Conservation (phyloP, 1,284 basidiomycete species). For the Moesziomyces sp. region DNA sequence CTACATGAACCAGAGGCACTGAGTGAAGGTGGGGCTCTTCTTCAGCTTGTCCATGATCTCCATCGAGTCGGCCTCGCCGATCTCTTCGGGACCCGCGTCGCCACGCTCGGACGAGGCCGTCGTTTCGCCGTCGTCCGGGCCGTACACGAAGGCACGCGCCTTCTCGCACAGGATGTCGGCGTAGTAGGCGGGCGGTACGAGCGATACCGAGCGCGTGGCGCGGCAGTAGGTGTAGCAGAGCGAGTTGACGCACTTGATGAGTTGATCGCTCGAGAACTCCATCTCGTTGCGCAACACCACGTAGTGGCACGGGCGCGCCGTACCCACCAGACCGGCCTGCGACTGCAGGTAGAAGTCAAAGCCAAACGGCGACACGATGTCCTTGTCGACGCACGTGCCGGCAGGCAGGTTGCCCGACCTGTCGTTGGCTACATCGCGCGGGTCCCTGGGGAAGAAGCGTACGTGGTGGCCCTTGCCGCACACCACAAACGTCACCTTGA, state of each 20-base stretch:
- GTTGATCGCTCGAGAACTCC: conserved; percentile 28
- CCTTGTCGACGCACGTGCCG: conserved; percentile 66
- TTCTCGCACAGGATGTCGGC: conserved; percentile 70
- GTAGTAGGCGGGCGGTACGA: conserved; percentile 69
- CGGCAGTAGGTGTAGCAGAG: conserved; percentile 69
- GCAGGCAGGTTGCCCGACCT: conserved; percentile 70
- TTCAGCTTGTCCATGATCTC: conserved; percentile 28
- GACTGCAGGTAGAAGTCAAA: conserved; percentile 67
- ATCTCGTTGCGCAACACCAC: conserved; percentile 68
- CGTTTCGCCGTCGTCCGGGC: conserved; percentile 52
- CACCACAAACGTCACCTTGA: conserved; percentile 59
- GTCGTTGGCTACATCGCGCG: conserved; percentile 51
- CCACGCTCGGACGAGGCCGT: conserved; percentile 9
- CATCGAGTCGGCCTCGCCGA: conserved; percentile 25
- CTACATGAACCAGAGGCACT: conserved; percentile 48
- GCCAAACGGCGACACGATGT: conserved; percentile 69
- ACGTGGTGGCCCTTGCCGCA: conserved; percentile 68
- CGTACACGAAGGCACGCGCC: conserved; percentile 68
- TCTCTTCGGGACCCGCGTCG: background rate
- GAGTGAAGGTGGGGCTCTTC: conserved; percentile 14
- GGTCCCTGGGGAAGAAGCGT: conserved; percentile 68
- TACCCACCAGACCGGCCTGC: conserved; percentile 65
- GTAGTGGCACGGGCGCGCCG: conserved; percentile 70
- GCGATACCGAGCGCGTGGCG: conserved; percentile 69
- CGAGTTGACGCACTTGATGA: conserved; percentile 66